A percentile compares a stretch with the other conserved stretches of the same genome.
Conservation (phyloP, 2,329 filamentous ascomycete genomes). For the Pyricularia sp. region DNA sequence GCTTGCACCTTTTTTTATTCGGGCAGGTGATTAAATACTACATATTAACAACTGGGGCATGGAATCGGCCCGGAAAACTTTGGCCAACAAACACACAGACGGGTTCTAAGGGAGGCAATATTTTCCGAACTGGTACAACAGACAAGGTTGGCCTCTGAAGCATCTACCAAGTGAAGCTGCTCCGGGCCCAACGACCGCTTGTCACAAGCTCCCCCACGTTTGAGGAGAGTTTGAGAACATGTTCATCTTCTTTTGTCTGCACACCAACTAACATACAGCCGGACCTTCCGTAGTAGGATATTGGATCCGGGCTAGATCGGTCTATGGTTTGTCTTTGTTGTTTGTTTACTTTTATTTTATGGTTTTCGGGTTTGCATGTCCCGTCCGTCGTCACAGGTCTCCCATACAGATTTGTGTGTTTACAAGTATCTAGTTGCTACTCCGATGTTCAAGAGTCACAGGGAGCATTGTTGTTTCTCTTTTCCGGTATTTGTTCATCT, state of each 20-base stretch:
- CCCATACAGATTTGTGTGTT: neutral
- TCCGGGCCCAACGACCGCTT: neutral
- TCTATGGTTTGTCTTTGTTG: neutral
- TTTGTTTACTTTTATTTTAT: neutral
- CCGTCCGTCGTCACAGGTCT: neutral
- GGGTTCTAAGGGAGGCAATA: neutral
- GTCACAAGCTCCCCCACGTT: neutral
- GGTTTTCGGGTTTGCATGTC: neutral
- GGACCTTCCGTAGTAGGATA: neutral
- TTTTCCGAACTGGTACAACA: too few relatives aligned
- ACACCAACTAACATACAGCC: neutral
- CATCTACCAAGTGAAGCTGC: neutral
- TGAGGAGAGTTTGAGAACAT: neutral
- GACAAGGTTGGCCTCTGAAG: too few relatives aligned
- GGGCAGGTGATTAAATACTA: neutral
- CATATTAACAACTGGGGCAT: neutral
- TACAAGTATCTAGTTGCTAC: neutral
- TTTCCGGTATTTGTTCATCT: too few relatives aligned
- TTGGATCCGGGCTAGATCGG: neutral
- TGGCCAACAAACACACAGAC: neutral
- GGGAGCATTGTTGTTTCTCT: neutral
- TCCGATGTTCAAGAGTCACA: neutral
- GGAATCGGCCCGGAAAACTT: neutral
- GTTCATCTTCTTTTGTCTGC: neutral
- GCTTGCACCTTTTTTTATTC: neutral